Evolutionary conservation across 1,139 yeast genomes (phyloP), one percentile per base, ranked within the genome.

Genomic region (Suhomyces bribrorum): DNA sequence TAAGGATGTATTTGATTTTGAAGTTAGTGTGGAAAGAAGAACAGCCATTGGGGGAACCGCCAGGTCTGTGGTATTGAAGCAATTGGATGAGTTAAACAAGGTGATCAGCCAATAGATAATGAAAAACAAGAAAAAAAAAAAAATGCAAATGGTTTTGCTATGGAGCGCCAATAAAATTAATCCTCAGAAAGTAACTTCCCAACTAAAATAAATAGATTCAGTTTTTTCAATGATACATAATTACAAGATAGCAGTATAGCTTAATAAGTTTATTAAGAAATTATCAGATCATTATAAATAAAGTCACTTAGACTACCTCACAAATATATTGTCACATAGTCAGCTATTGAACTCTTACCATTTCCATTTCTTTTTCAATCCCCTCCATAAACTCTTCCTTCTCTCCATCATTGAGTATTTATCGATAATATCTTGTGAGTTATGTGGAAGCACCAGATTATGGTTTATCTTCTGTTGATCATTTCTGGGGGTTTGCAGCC

Each of bases 11-110:
- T 92, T 94, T 60, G 76, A 92, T 66, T 92, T 90, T 60, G 97
- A 94, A 62, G 81, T 78, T 41, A 85, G 96, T 58, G 98, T 94
- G 13, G 99, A 92, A 69, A 86, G 96, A 76, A 85, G 98, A 69
- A 81, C 83, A 38, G 96, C 97, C 22, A 89, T 81, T 43, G 99
- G 99, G 44, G 99, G 99, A 47, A 89, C 98, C 26, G 96, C 98
- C 14, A 87, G 81, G 63, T 67, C 80, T 23, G 97, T 98, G n/a
- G 88, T 92, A 14, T 59, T 79, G 41, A 75, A 79, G 53, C 98
- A 92, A 64, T 71, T 92, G 46, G 61, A 68, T 7, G 24, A 29
- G 11, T 32, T 36, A 9, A 29, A 15, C 9, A 12, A 29, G 15
- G 29, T 31, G 3, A 17, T 31, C 7, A 20, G 25, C 25, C 32